Evolutionary conservation across 106 monocot genomes (phyloP), one percentile per base, ranked within the genome.

Genomic region (Allium fistulosum): DNA sequence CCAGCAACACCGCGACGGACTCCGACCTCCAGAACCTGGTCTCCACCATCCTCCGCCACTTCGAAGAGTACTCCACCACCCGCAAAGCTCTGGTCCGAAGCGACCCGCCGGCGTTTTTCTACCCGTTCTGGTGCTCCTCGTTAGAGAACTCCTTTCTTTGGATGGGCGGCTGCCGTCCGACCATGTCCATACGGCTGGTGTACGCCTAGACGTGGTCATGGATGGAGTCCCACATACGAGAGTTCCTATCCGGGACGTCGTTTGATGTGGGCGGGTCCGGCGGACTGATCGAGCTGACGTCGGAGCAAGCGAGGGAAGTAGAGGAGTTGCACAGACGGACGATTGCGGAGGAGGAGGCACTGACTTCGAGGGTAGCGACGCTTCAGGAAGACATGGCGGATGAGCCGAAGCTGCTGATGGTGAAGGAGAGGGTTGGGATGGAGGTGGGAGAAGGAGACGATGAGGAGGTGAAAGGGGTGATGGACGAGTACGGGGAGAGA

Each of bases 311-410:
- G 63, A 16, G 7, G 8, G 7, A 17, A 4, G 9, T 64, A 8
- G 47, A 64, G 11, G 63, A 11, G 13, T 48, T 64, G 63, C 63
- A 64, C 47, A 2, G 8, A 16, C 13, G 48, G 63, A 64, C 63
- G 15, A 6, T 47, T 46, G 17, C n/a, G 48, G 63, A 47, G 63
- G 63, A 64, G 63, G 63, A 64, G 14, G 7, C 11, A 11, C 49
- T 66, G 28, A n/a, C 10, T 9, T 7, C 50, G 49, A 66, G 17
- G 66, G 9, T 52, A 51, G 51, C 16, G 51, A 17, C 49, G 66
- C 14, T 78, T 66, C 84, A 81, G 49, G 84, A 85, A 68, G 71
- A 68, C 57, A 28, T 85, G 10, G 84, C 80, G 13, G 84, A 81
- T 69, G 51, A 59, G 53, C 80, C 80, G 18, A 27, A 77, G n/a